phyloP scores from a whole-genome alignment of 2,329 filamentous ascomycete species.

The Sporothrix pallida region DNA sequence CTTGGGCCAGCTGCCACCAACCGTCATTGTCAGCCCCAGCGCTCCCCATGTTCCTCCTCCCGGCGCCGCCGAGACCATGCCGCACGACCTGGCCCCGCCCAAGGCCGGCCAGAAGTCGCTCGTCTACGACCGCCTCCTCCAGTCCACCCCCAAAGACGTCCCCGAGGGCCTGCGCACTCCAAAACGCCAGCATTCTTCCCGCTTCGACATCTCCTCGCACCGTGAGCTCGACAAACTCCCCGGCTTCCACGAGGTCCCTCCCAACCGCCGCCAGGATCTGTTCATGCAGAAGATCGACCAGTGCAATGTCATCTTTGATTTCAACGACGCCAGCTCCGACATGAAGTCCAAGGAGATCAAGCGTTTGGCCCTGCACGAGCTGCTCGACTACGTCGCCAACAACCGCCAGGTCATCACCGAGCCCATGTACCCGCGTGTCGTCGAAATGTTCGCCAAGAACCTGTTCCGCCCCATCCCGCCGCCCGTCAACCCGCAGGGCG shows the following conservation, averaged over 20 bases:
- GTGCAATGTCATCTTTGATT: constrained; percentile 99
- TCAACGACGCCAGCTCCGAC: constrained; percentile 96
- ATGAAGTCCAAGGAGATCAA: constrained; percentile 99
- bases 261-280: constrained; percentile 90
- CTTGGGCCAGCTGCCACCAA: constrained; percentile 73
- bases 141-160: constrained; percentile 93
- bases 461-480: constrained; percentile 96
- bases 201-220: constrained; percentile 97
- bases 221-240: constrained; percentile 96
- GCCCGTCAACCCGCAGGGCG: constrained; percentile 95
- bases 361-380: constrained; percentile 89
- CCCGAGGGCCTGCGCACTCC: constrained; percentile 94
- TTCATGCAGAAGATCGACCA: constrained; percentile 99
- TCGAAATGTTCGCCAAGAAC: constrained; percentile 99
- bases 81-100: constrained; percentile 91
- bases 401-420: constrained; percentile 98
- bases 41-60: constrained; percentile 91
- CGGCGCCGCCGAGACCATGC: constrained; percentile 96
- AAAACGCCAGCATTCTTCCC: constrained; percentile 86
- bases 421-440: constrained; percentile 97
- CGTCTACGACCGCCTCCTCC: constrained; percentile 88
- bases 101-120: constrained; percentile 89
- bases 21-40: constrained; percentile 93
- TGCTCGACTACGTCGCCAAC: constrained; percentile 97
- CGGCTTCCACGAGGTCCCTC: constrained; percentile 96